phyloP scores from a whole-genome alignment of 2,329 filamentous ascomycete genomes.

The Apiospora malaysiana region DNA sequence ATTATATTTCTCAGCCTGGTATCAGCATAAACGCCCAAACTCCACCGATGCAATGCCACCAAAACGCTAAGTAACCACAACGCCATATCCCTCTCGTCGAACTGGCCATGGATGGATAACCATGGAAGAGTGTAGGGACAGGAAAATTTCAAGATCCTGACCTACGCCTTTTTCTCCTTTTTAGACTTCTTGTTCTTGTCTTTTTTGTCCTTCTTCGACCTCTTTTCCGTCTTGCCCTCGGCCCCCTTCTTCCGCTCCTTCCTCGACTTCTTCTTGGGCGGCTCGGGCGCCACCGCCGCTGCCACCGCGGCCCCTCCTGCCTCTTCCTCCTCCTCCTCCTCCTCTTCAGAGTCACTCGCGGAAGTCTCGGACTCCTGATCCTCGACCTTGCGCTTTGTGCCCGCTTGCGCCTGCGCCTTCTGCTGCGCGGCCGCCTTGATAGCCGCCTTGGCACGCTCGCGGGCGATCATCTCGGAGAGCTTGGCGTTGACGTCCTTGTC shows the following conservation, averaged over 20 bases:
- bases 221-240: slow-evolving; percentile 14
- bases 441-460: slow-evolving; percentile 59
- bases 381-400: slow-evolving; percentile 39
- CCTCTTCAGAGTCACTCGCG: slow-evolving; percentile 14
- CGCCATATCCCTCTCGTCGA: neutral
- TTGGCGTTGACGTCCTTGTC: slow-evolving; percentile 56
- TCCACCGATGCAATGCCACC: slow-evolving; percentile 9
- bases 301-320: neutral
- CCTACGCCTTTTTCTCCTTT: slow-evolving; percentile 8
- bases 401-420: slow-evolving; percentile 38
- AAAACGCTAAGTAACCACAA: slow-evolving; percentile 16
- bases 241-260: slow-evolving; percentile 21
- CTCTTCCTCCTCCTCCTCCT: neutral
- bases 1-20: neutral
- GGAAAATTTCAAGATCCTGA: neutral
- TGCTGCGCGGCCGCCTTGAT: slow-evolving; percentile 43
- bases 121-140: neutral
- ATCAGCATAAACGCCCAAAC: slow-evolving; percentile 12
- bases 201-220: slow-evolving; percentile 20
- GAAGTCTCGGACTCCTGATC: slow-evolving; percentile 44
- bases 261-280: slow-evolving; percentile 21
- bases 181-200: slow-evolving; percentile 22
- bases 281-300: neutral
- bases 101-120: neutral
- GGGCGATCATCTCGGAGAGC: slow-evolving; percentile 61